Evolutionary conservation across 2,329 filamentous ascomycete genomes (phyloP).

Genomic region (Botrytis cinerea): DNA sequence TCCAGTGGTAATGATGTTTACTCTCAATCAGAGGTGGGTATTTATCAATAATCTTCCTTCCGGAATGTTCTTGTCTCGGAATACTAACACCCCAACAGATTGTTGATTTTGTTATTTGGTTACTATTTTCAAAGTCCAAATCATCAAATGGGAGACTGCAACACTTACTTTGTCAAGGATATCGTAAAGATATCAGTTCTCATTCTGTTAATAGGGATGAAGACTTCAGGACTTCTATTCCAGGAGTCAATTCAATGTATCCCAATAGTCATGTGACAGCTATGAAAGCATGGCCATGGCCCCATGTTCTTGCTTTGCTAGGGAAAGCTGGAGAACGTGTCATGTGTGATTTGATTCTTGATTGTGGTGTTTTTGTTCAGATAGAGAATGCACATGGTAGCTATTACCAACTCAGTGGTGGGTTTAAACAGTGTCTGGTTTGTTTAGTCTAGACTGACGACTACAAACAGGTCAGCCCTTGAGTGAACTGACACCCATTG

Average conservation of each 20-base stretch:
- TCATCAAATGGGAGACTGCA: slow-evolving; percentile 55
- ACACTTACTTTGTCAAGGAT: slow-evolving; percentile 85
- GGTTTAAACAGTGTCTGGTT: slow-evolving; percentile 34
- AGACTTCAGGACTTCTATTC: slow-evolving; percentile 53
- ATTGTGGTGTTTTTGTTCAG: slow-evolving; percentile 73
- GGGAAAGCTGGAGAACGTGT: slow-evolving; percentile 74
- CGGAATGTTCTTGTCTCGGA: slow-evolving; percentile 23
- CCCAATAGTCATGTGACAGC: slow-evolving; percentile 69
- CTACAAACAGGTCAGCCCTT: slow-evolving; percentile 36
- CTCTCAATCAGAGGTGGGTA: slow-evolving; percentile 65
- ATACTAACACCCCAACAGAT: slow-evolving; percentile 52
- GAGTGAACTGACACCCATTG: slow-evolving; percentile 36
- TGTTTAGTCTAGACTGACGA: slow-evolving; percentile 26
- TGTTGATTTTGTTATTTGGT: slow-evolving; percentile 75
- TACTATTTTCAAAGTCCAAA: slow-evolving; percentile 65
- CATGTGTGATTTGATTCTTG: slow-evolving; percentile 74
- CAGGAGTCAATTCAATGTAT: slow-evolving; percentile 63
- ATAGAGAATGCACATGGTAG: slow-evolving; percentile 63
- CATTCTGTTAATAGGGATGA: slow-evolving; percentile 32
- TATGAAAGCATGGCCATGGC: slow-evolving; percentile 74
- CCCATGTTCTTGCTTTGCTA: slow-evolving; percentile 69
- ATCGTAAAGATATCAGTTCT: slow-evolving; percentile 51
- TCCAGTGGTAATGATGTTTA: slow-evolving; percentile 49
- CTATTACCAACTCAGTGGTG: slow-evolving; percentile 78
- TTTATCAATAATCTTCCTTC: slow-evolving; percentile 19